phyloP scores from a whole-genome alignment of 768 basidiomycete genomes.

The Pholiota microspora region DNA sequence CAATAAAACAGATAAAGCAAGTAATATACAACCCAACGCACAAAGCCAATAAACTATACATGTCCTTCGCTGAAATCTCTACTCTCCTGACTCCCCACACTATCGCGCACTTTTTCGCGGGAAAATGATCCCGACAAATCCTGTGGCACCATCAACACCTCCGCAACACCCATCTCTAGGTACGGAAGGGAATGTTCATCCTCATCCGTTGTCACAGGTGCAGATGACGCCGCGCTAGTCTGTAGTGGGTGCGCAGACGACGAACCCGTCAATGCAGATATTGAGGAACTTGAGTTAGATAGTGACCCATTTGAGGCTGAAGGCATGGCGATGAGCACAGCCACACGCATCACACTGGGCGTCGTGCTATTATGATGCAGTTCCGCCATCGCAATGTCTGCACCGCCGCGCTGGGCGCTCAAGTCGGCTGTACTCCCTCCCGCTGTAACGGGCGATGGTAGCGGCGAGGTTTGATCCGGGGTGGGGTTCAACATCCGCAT shows the following conservation, averaged over 20 bases:
- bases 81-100: background rate
- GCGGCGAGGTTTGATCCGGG: slow-evolving; percentile 16
- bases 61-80: background rate
- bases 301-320: background rate
- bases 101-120: slow-evolving; percentile 1
- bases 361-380: slow-evolving; percentile 2
- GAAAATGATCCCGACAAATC: background rate
- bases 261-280: background rate
- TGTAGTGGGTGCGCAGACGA: background rate
- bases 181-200: slow-evolving; percentile 26
- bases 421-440: background rate
- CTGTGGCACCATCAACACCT: slow-evolving; percentile 18
- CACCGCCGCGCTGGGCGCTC: background rate
- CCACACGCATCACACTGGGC: slow-evolving; percentile 23
- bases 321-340: slow-evolving; percentile 35
- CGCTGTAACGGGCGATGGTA: slow-evolving; percentile 12
- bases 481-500: slow-evolving; percentile 19
- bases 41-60: background rate
- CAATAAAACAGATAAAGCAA: too few relatives aligned
- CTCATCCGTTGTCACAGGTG: background rate
- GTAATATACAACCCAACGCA: background rate
- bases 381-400: slow-evolving; percentile 10
- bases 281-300: slow-evolving; percentile 1
- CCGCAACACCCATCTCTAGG: slow-evolving; percentile 31
- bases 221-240: background rate